A percentile compares a stretch with the other conserved stretches of the same genome.
Evolutionary conservation across 768 basidiomycete genomes (phyloP).

Genomic region (Cystobasidium ongulense): DNA sequence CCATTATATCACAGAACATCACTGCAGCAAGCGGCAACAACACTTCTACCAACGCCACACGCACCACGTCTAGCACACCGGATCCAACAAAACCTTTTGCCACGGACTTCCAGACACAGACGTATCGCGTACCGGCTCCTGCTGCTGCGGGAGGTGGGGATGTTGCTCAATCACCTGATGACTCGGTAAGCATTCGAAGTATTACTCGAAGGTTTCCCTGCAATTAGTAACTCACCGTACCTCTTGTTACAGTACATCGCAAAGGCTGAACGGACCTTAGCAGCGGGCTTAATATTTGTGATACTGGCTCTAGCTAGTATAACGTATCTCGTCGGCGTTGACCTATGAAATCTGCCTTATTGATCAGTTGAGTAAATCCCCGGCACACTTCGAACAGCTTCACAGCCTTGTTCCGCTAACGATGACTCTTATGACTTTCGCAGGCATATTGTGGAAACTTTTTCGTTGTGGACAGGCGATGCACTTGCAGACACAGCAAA

Average conservation of each 20-base stretch:
- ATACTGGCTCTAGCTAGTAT: background rate
- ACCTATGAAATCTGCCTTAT: too few relatives aligned
- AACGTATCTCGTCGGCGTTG: background rate
- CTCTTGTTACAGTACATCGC: conserved; percentile 4
- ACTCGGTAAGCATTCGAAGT: conserved; percentile 4
- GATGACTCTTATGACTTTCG: too few relatives aligned
- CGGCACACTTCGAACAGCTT: too few relatives aligned
- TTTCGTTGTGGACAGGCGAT: too few relatives aligned
- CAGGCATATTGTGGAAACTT: too few relatives aligned
- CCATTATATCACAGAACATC: background rate
- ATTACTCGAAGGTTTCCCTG: too few relatives aligned
- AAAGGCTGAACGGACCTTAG: background rate
- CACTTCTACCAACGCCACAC: background rate
- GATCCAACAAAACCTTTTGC: conserved; percentile 2
- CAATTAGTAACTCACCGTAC: too few relatives aligned
- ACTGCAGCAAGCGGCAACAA: background rate
- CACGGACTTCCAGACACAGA: background rate
- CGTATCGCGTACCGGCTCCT: background rate
- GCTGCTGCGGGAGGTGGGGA: background rate
- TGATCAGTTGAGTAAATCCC: too few relatives aligned
- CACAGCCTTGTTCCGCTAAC: too few relatives aligned
- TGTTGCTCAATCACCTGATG: conserved; percentile 18
- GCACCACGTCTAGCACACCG: background rate
- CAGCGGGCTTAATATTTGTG: background rate
- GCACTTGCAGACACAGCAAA: too few relatives aligned